These are phyloP conservation scores for Fagus crenata DNA, from an alignment of 306 rosid species.

Conservation along the genomic window DNA sequence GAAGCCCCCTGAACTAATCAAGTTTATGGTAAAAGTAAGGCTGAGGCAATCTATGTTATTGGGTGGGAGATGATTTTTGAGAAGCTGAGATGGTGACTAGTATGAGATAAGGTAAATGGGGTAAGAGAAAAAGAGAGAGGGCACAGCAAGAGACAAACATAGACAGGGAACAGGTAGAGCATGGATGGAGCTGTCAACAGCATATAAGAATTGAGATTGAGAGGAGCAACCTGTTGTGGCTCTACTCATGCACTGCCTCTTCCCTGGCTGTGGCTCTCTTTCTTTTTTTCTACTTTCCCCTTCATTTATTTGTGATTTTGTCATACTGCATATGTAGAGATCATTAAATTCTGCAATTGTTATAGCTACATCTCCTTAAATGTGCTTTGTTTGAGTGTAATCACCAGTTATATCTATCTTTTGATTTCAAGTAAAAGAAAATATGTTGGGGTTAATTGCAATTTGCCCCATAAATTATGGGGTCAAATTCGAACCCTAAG, in stretches of 20 bases:
- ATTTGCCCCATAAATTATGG: too few species aligned
- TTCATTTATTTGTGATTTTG: not conserved
- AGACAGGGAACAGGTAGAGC: slow-evolving; percentile 77
- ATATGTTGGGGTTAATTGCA: too few species aligned
- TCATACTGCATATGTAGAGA: too few species aligned
- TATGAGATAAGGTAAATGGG: slow-evolving; percentile 11
- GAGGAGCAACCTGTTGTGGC: slow-evolving; percentile 40
- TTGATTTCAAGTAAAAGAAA: too few species aligned
- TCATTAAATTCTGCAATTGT: too few species aligned
- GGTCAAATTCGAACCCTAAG: too few species aligned
- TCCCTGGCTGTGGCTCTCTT: slow-evolving; percentile 75
- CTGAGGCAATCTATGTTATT: slow-evolving; percentile 1
- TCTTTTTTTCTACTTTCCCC: not conserved
- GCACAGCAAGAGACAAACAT: slow-evolving; percentile 23
- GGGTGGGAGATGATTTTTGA: not conserved
- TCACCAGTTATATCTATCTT: too few species aligned
- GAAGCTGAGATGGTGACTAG: slow-evolving; percentile 8
- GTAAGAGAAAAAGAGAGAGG: not conserved
- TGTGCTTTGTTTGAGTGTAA: too few species aligned
- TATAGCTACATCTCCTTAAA: too few species aligned
- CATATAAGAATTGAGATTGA: not conserved
- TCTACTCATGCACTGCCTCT: slow-evolving; percentile 98
- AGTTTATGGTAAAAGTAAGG: too few species aligned
- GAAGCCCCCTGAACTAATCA: not conserved
- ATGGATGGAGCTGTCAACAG: slow-evolving; percentile 74